Evolutionary conservation across 1,284 basidiomycete species (phyloP).

Genomic region (Caloboletus firmus): DNA sequence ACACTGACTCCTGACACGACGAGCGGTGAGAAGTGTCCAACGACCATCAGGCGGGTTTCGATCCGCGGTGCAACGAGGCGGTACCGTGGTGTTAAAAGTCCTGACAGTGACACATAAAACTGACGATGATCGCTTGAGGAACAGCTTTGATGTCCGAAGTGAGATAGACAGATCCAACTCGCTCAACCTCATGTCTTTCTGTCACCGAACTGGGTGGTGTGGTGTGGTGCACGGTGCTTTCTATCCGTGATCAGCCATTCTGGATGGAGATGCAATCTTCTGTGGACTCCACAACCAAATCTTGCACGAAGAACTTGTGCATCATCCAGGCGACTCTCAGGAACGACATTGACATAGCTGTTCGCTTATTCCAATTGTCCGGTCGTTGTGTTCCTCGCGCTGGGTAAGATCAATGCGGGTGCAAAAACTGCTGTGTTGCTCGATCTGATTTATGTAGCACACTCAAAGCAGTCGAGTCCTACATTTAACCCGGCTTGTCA

Average conservation of each 20-base stretch:
- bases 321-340: neutral
- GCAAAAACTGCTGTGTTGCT: neutral
- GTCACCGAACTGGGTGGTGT: neutral
- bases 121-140: constrained; percentile 1
- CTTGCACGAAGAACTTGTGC: neutral
- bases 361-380: no score
- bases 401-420: neutral
- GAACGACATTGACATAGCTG: neutral
- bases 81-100: constrained; percentile 1
- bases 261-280: neutral
- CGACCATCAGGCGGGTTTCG: constrained; percentile 16
- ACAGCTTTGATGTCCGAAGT: constrained; percentile 14
- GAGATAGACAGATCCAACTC: constrained; percentile 1
- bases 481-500: constrained; percentile 10
- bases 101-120: neutral
- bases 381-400: neutral
- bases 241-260: neutral
- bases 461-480: neutral
- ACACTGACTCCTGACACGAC: neutral
- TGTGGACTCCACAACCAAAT: neutral
- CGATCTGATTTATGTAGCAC: neutral
- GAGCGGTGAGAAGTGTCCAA: neutral
- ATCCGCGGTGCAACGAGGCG: constrained; percentile 22
- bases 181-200: neutral
- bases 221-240: neutral